Conservation (phyloP, 352 stramenopile species). For the Phytophthora cactorum region DNA sequence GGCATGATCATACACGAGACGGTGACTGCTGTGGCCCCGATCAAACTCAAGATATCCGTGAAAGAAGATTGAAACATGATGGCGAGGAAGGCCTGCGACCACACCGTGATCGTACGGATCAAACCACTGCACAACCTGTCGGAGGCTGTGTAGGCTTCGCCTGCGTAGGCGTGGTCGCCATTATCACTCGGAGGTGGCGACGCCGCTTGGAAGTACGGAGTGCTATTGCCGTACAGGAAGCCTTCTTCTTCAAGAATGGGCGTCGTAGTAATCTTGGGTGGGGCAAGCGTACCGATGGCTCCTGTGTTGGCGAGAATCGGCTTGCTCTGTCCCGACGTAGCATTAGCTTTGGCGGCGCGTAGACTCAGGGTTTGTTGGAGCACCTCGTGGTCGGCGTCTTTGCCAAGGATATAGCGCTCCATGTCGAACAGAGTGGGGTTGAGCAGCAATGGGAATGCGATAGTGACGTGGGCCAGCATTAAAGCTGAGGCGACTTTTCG, state of each 20-base stretch:
- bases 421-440: slow-evolving; percentile 72
- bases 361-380: slow-evolving; percentile 54
- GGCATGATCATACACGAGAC: slow-evolving; percentile 83
- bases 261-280: slow-evolving; percentile 25
- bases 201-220: slow-evolving; percentile 43
- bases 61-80: slow-evolving; percentile 82
- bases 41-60: slow-evolving; percentile 69
- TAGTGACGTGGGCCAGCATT: slow-evolving; percentile 69
- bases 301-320: slow-evolving; percentile 42
- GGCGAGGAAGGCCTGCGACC: slow-evolving; percentile 54
- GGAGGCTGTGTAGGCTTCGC: slow-evolving; percentile 40
- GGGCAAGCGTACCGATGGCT: slow-evolving; percentile 6
- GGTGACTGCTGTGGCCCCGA: slow-evolving; percentile 67
- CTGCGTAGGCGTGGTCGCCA: slow-evolving; percentile 1
- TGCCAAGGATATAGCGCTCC: slow-evolving; percentile 65
- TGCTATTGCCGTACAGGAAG: slow-evolving; percentile 55
- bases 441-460: slow-evolving; percentile 69
- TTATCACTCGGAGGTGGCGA: slow-evolving; percentile 36
- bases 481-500: slow-evolving; percentile 42
- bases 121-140: slow-evolving; percentile 59
- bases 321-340: slow-evolving; percentile 29
- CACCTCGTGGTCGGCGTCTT: slow-evolving; percentile 64
- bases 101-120: slow-evolving; percentile 57
- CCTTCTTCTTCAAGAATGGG: slow-evolving; percentile 52
- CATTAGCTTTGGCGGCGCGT: slow-evolving; percentile 35